phyloP scores from a whole-genome alignment of 2,329 filamentous ascomycete genomes.

The Fusarium pseudoanthophilum region DNA sequence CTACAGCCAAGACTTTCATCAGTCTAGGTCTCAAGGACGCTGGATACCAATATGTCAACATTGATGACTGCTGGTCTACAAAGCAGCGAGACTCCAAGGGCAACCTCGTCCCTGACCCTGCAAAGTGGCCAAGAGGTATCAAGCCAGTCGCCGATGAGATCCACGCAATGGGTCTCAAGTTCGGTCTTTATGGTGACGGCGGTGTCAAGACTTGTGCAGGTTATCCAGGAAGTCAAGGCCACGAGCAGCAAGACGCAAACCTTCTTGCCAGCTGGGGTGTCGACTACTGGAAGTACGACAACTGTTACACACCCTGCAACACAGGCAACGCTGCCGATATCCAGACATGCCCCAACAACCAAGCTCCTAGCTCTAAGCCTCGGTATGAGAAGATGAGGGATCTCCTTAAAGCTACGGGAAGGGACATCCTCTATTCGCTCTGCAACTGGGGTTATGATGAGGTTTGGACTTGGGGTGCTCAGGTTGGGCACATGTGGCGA shows the following conservation, averaged over 20 bases:
- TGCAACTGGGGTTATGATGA: slow-evolving; percentile 29
- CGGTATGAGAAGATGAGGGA: slow-evolving; percentile 23
- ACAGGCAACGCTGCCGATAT: slow-evolving; percentile 9
- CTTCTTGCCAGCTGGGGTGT: slow-evolving; percentile 25
- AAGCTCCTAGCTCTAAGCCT: slow-evolving; percentile 12
- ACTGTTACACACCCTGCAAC: slow-evolving; percentile 23
- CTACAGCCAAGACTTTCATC: slow-evolving; percentile 21
- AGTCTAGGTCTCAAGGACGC: slow-evolving; percentile 18
- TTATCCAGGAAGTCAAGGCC: slow-evolving; percentile 18
- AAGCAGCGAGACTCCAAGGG: slow-evolving; percentile 19
- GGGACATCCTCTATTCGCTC: slow-evolving; percentile 22
- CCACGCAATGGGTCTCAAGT: slow-evolving; percentile 25
- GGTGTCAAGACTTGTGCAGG: slow-evolving; percentile 23
- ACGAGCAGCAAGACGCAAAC: slow-evolving; percentile 20
- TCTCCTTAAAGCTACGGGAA: slow-evolving; percentile 14
- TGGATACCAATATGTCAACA: slow-evolving; percentile 23
- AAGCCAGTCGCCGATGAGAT: slow-evolving; percentile 24
- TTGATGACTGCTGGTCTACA: slow-evolving; percentile 30
- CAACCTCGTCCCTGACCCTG: slow-evolving; percentile 17
- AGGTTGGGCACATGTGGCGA: slow-evolving; percentile 24
- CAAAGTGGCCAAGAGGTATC: slow-evolving; percentile 25
- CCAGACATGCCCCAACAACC: slow-evolving; percentile 5
- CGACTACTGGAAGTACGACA: slow-evolving; percentile 30
- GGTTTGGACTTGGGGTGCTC: slow-evolving; percentile 27
- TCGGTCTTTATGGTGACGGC: slow-evolving; percentile 14